phyloP scores from a whole-genome alignment of 2,329 filamentous ascomycete genomes.

The Colletotrichum siamense region DNA sequence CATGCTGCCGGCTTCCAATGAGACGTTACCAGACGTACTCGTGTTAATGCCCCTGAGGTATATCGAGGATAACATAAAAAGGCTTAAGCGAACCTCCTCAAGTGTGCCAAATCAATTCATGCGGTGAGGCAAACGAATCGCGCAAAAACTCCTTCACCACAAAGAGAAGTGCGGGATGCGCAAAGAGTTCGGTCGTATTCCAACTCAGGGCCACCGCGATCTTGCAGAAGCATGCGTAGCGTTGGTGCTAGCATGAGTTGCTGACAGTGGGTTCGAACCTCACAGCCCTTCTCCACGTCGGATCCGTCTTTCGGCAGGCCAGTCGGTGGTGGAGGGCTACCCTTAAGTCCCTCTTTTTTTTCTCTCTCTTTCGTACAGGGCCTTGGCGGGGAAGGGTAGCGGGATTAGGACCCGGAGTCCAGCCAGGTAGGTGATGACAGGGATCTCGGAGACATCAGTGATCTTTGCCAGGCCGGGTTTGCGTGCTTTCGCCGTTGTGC shows the following conservation, averaged over 20 bases:
- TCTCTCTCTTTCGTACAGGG: constrained; percentile 10
- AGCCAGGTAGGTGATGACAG: background rate
- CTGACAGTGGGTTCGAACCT: constrained; percentile 4
- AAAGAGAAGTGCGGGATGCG: background rate
- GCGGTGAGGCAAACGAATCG: background rate
- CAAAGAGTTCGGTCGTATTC: background rate
- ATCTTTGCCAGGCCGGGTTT: background rate
- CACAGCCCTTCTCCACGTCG: constrained; percentile 2
- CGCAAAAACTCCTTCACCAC: background rate
- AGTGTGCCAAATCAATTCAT: background rate
- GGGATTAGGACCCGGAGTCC: background rate
- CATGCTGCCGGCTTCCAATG: background rate
- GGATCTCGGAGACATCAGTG: constrained; percentile 6
- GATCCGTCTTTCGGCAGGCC: constrained; percentile 10
- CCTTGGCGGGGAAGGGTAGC: constrained; percentile 1
- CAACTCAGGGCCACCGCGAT: background rate
- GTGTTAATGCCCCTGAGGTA: background rate
- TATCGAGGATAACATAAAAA: background rate
- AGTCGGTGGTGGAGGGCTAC: constrained; percentile 6
- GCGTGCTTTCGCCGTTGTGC: background rate
- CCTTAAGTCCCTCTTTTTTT: constrained; percentile 16
- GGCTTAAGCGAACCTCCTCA: background rate
- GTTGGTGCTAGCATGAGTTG: background rate
- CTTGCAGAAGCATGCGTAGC: background rate
- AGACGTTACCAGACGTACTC: background rate